phyloP scores from a whole-genome alignment of 2,329 filamentous ascomycete genomes.

The Samsoniella hepiali region DNA sequence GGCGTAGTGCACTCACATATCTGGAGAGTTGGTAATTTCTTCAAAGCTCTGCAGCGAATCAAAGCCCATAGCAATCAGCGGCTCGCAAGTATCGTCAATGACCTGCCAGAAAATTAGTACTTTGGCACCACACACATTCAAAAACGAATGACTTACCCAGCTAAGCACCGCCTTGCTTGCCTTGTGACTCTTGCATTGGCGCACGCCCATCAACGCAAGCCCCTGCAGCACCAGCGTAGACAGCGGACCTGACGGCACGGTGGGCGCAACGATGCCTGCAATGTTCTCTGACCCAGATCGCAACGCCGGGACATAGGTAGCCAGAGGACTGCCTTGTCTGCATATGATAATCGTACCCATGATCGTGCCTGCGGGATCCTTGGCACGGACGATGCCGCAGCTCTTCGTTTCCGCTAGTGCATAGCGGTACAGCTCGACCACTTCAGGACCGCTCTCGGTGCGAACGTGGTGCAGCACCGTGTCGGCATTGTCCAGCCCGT shows the following conservation, averaged over 20 bases:
- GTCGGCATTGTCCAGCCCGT: conserved; percentile 73
- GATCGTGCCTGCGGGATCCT: conserved; percentile 63
- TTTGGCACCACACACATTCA: not conserved
- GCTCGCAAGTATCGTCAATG: conserved; percentile 67
- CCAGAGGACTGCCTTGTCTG: conserved; percentile 64
- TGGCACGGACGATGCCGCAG: conserved; percentile 81
- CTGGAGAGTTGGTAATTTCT: conserved; percentile 66
- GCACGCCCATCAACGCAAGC: conserved; percentile 73
- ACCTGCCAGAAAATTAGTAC: conserved; percentile 45
- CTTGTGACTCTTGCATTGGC: conserved; percentile 77
- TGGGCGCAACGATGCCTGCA: conserved; percentile 76
- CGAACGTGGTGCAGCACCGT: conserved; percentile 72
- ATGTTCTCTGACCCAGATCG: conserved; percentile 56
- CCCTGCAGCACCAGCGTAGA: conserved; percentile 71
- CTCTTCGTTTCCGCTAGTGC: conserved; percentile 68
- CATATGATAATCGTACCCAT: conserved; percentile 79
- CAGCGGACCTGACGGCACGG: conserved; percentile 68
- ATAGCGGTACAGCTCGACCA: conserved; percentile 74
- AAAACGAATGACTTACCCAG: conserved; percentile 58
- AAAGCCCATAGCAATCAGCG: conserved; percentile 76
- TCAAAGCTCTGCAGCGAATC: conserved; percentile 76
- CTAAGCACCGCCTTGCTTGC: conserved; percentile 71
- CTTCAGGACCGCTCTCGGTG: conserved; percentile 69
- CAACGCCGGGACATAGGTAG: conserved; percentile 67
- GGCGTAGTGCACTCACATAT: conserved; percentile 39